These are phyloP conservation scores for Manihot esculenta DNA, from an alignment of 441 rosid genomes.

Conservation along the genomic window DNA sequence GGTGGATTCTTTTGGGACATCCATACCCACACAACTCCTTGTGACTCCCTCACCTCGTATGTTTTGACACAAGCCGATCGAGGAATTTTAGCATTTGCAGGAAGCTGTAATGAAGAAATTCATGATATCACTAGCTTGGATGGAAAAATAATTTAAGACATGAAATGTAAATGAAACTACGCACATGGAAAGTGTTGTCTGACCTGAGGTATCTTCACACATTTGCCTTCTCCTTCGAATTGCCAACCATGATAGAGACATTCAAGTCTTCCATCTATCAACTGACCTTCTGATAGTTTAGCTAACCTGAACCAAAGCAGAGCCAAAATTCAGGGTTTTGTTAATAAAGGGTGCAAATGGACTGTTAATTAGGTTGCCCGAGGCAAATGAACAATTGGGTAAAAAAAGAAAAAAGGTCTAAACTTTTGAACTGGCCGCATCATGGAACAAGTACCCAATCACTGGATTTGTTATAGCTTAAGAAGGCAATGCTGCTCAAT, in stretches of 20 bases:
- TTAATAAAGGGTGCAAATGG: neutral
- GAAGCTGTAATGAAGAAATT: slow-evolving; percentile 49
- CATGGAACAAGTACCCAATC: neutral
- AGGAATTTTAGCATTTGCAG: slow-evolving; percentile 75
- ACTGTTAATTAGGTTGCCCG: neutral
- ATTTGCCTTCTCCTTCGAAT: slow-evolving; percentile 83
- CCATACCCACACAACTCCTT: slow-evolving; percentile 96
- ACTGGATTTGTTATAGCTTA: neutral
- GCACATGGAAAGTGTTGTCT: slow-evolving; percentile 5
- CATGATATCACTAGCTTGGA: neutral
- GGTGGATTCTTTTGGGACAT: slow-evolving; percentile 76
- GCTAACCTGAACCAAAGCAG: slow-evolving; percentile 57
- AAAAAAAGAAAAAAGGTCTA: neutral
- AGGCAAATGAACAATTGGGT: neutral
- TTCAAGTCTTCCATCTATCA: slow-evolving; percentile 87
- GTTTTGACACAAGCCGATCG: slow-evolving; percentile 66
- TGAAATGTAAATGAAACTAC: neutral
- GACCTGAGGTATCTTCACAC: slow-evolving; percentile 96
- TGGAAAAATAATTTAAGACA: neutral
- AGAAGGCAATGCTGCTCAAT: neutral
- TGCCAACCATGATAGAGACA: slow-evolving; percentile 99
- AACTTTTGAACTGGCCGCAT: neutral
- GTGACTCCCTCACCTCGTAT: slow-evolving; percentile 73
- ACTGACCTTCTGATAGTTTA: slow-evolving; percentile 88
- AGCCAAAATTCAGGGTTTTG: neutral